These are phyloP conservation scores for Chrysanthemum seticuspe DNA, from an alignment of 129 eudicot species.

Conservation along the genomic window DNA sequence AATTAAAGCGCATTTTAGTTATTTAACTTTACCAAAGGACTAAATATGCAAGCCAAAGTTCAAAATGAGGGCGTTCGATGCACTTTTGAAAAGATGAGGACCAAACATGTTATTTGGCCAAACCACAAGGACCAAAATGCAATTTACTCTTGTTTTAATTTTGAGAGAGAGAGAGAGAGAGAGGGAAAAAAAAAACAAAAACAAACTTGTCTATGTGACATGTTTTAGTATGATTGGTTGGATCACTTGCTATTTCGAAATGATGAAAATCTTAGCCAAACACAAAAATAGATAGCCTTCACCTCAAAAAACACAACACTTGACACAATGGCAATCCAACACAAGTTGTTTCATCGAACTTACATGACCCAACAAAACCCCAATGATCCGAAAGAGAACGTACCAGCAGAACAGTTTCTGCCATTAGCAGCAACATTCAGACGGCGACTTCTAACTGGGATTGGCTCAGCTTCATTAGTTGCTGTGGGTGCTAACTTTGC, in stretches of 20 bases:
- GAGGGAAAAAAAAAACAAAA: no score
- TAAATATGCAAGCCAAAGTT: no score
- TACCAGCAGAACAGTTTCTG: constrained; percentile 64
- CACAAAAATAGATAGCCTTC: constrained; percentile 14
- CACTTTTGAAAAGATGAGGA: no score
- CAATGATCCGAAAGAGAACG: constrained; percentile 44
- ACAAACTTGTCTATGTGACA: not conserved
- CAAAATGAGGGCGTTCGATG: no score
- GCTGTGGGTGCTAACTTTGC: constrained; percentile 84
- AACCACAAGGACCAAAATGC: no score
- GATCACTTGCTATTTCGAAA: not conserved
- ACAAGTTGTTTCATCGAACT: constrained; percentile 21
- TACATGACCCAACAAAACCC: constrained; percentile 52
- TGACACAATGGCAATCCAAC: constrained; percentile 31
- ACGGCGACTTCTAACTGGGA: constrained; percentile 68
- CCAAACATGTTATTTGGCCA: no score
- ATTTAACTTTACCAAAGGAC: no score
- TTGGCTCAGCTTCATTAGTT: constrained; percentile 76
- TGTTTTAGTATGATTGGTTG: constrained; percentile 20
- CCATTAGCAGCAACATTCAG: constrained; percentile 67
- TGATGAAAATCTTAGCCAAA: constrained; percentile 5
- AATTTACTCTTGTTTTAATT: no score
- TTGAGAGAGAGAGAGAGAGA: no score
- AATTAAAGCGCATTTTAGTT: no score
- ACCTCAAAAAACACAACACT: constrained; percentile 1